phyloP scores from a whole-genome alignment of 805 yeast species.

The Zygoascus biomembranicola region DNA sequence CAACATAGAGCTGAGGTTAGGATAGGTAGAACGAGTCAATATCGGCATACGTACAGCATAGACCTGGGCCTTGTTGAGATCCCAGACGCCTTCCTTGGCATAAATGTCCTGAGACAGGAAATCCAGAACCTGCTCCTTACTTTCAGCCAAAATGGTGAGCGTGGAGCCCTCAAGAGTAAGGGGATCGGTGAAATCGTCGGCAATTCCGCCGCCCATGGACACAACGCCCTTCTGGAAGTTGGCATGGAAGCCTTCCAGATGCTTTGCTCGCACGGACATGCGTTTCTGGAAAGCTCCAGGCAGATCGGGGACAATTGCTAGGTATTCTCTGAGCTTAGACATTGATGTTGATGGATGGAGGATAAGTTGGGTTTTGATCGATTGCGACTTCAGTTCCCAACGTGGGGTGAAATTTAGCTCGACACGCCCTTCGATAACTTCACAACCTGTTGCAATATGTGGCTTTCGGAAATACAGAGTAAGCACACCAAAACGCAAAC shows the following conservation, averaged over 20 bases:
- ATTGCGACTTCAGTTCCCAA: too few relatives aligned
- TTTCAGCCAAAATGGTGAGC: slow-evolving; percentile 53
- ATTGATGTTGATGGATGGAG: not conserved
- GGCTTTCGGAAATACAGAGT: slow-evolving; percentile 26
- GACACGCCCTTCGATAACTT: not conserved
- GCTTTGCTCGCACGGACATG: slow-evolving; percentile 34
- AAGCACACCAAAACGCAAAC: slow-evolving; percentile 15
- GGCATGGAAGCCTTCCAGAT: slow-evolving; percentile 29
- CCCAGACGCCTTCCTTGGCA: slow-evolving; percentile 67
- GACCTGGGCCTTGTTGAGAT: slow-evolving; percentile 50
- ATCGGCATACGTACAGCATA: slow-evolving; percentile 35
- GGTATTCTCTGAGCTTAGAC: slow-evolving; percentile 38
- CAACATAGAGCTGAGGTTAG: not conserved
- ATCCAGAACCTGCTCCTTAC: slow-evolving; percentile 57
- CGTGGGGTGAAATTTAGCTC: too few relatives aligned
- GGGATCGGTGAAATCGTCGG: slow-evolving; percentile 26
- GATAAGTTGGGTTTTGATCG: too few relatives aligned
- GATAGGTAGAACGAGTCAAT: not conserved
- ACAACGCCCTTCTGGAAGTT: slow-evolving; percentile 30
- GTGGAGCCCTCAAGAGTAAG: slow-evolving; percentile 59
- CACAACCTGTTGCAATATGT: slow-evolving; percentile 4
- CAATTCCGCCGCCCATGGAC: slow-evolving; percentile 31
- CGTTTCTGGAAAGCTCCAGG: slow-evolving; percentile 39
- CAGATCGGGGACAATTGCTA: slow-evolving; percentile 62
- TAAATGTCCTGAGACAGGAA: slow-evolving; percentile 57